Evolutionary conservation across 192 early-diverging fungal species (phyloP).

Genomic region (Paraglomus occultum): DNA sequence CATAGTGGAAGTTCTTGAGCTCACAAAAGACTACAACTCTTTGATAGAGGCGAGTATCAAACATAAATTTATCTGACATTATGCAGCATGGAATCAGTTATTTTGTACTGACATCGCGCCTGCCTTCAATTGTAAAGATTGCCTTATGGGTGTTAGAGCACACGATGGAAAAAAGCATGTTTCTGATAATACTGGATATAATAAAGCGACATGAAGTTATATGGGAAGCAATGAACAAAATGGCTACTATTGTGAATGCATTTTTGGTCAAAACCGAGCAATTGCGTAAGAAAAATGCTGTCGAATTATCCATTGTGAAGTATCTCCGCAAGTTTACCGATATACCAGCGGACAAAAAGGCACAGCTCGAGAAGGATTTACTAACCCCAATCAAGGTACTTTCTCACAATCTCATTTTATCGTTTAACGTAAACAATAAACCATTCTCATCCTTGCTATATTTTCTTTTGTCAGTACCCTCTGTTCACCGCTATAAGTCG

Average conservation of each 20-base stretch:
- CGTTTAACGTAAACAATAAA: not conserved
- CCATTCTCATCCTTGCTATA: not conserved
- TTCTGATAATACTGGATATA: conserved; percentile 49
- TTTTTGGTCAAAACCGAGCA: conserved; percentile 23
- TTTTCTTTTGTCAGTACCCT: not conserved
- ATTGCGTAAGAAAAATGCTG: conserved; percentile 25
- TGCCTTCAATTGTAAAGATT: conserved; percentile 27
- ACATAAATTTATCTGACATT: not conserved
- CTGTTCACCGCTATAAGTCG: not conserved
- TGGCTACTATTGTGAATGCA: conserved; percentile 10
- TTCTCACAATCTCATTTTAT: not conserved
- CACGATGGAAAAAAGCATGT: conserved; percentile 46
- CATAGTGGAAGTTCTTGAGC: conserved; percentile 46
- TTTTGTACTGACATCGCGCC: not conserved
- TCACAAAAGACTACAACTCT: conserved; percentile 47
- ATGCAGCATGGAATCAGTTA: not conserved
- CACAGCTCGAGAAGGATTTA: conserved; percentile 7
- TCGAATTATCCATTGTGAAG: conserved; percentile 26
- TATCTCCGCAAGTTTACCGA: conserved; percentile 6
- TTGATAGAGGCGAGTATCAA: conserved; percentile 40
- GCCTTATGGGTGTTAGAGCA: conserved; percentile 54
- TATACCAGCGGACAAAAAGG: conserved; percentile 24
- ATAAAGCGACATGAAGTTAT: conserved; percentile 47
- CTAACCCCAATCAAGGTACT: not conserved
- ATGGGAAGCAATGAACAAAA: conserved; percentile 47